Base-by-base conservation (phyloP, 2,329 filamentous ascomycete genomes). In the Cladosporium sphaerospermum region DNA sequence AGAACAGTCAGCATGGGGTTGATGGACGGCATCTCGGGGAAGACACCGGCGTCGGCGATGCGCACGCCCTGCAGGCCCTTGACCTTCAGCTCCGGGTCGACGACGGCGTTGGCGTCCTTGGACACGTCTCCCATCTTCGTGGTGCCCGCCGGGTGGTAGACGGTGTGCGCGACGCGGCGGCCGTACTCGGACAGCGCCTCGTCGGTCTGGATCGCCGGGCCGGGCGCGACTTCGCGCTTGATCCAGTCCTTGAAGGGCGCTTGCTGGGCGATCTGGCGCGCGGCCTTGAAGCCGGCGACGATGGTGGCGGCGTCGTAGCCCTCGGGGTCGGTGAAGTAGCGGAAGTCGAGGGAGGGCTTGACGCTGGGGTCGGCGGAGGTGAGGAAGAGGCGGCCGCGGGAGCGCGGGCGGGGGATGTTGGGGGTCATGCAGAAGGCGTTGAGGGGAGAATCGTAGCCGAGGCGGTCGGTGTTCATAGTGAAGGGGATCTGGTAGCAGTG, bases 401-500 rank as follows among this genome's bases (percentile, higher is more conserved):
- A 90, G 51, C 87, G 84, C 28, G 89, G 86, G 19, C 89, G 86
- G 33, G 88, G 88, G 64, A 95, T 93, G 75, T 95, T 93, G 64
- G 89, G 89, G 13, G 89, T 93, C 85, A 93, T 93, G 80, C 89
- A 93, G 77, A 95, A 95, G 49, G 88, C 89, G 64, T 91, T 86
- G 56, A 85, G 75, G 45, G 81, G 81, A 39, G 75, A 75, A 63
- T 84, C 81, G 69, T 85, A 95, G 60, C 89, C 89, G 9, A 96
- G 79, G 39, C 75, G 84, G 52, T 79, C 75, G 1, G 89, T 96
- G 78, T 95, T 95, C 61, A 90, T 82, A 57, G 85, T 88, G 73
- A 95, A 95, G 51, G 89, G 89, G 61, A 95, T 95, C 73, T 95
- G 90, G 76, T 95, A 95, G 80, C 89, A 95, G 75, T 95, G 89